These are phyloP conservation scores for Chlorella sp. DNA, from an alignment of 139 green algal genomes.

Conservation along the genomic window DNA sequence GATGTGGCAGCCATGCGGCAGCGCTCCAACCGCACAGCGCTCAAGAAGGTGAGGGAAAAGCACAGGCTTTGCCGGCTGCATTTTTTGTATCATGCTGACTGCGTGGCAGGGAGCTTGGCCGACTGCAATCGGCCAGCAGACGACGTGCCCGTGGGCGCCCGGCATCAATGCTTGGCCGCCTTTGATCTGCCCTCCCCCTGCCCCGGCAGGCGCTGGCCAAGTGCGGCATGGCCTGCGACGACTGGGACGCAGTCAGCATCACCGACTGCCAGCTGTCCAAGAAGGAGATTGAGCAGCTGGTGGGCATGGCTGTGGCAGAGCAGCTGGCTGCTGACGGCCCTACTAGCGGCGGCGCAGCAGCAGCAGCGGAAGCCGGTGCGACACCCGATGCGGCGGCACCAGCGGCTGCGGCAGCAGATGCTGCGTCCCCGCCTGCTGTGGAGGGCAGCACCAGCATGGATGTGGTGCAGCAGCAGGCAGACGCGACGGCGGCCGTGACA, in stretches of 20 bases:
- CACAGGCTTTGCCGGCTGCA: too few relatives aligned
- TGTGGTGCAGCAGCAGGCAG: too few relatives aligned
- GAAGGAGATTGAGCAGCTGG: slow-evolving; percentile 57
- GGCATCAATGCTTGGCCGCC: too few relatives aligned
- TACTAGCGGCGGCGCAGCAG: background rate
- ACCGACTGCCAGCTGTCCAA: slow-evolving; percentile 41
- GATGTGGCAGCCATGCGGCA: slow-evolving; percentile 52
- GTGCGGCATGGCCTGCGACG: slow-evolving; percentile 47
- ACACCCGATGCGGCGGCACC: background rate
- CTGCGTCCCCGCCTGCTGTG: background rate
- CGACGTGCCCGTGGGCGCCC: too few relatives aligned
- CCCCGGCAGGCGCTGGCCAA: slow-evolving; percentile 33
- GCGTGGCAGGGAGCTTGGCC: too few relatives aligned
- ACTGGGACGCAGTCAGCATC: slow-evolving; percentile 41
- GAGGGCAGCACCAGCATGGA: background rate
- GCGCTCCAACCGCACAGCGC: slow-evolving; percentile 47
- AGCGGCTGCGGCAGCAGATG: background rate
- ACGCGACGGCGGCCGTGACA: background rate
- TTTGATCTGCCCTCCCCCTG: too few relatives aligned
- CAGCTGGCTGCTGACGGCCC: slow-evolving; percentile 15
- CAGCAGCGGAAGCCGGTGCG: too few relatives aligned
- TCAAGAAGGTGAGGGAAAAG: background rate
- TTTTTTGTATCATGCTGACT: too few relatives aligned
- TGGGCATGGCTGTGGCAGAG: slow-evolving; percentile 41
- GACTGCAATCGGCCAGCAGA: too few relatives aligned